Base-by-base conservation (phyloP, 805 yeast species). In the Saturnispora gosingensis region DNA sequence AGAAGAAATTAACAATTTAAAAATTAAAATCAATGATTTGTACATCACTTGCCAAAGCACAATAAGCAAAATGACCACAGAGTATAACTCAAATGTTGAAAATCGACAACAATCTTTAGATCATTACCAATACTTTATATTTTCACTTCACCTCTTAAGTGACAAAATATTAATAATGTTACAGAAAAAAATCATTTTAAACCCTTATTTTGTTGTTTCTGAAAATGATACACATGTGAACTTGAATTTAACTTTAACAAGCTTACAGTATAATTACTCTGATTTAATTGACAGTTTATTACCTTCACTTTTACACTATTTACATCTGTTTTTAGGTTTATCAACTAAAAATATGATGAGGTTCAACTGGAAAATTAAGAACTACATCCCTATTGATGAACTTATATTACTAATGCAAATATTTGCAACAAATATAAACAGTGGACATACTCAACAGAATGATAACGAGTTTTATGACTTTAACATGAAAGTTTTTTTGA, bases 361-460 rank as follows among this genome's bases (percentile, higher is more conserved):
- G 51, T 80, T 69, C 61, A 80, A 80, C 57, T 80, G 85, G 85
- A 80, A 78, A 55, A 71, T 80, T 46, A 74, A 80, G 58, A 69
- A 82, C 44, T 77, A 78, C n/a, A 72, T 80, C 46, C 85, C 85
- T 3, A 68, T 80, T 48, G 83, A 80, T 62, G 78, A 82, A 7
- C 71, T 80, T 15, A 75, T 79, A 13, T 61, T 80, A 49, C 65
- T 79, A 53, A 67, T 77, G 56, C 75, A 78, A 13, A 76, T 80
- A 32, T 68, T 80, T 47, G 72, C 77, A 2, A 75, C 78, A 7
- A 81, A 80, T 59, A 67, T 78, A 60, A 75, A 75, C 52, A 70
- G 66, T 16, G 61, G 60, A 1, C 52, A 68, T 15, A 32, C 22
- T 8, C 63, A 60, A 30, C 38, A 42, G 10, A 53, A 61, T 40